Evolutionary conservation across 2,329 filamentous ascomycete genomes (phyloP).

Genomic region (Graphilbum fragrans): DNA sequence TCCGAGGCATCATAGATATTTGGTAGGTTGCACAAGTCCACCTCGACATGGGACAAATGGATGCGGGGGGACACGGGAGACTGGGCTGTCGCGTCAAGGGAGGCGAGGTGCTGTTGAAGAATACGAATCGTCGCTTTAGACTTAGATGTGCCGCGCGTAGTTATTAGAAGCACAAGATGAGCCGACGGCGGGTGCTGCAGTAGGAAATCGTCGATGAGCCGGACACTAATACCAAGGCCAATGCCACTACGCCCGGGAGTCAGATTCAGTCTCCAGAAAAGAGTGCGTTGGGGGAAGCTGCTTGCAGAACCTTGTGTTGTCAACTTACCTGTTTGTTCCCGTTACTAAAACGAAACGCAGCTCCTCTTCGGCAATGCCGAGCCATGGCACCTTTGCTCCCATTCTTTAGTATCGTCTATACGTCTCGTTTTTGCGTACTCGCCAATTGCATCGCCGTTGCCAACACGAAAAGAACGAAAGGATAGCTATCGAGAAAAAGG

Average conservation of each 20-base stretch:
- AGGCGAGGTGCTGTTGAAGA: conserved; percentile 55
- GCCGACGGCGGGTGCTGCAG: conserved; percentile 52
- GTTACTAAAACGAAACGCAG: conserved; percentile 62
- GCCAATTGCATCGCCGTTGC: no score
- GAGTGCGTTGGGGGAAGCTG: no score
- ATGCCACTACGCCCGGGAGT: conserved; percentile 63
- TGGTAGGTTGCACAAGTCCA: conserved; percentile 48
- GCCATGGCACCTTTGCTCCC: conserved; percentile 19
- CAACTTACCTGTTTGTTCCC: conserved; percentile 64
- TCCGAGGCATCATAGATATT: conserved; percentile 37
- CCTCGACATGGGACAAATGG: conserved; percentile 44
- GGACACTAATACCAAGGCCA: conserved; percentile 71
- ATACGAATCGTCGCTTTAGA: conserved; percentile 56
- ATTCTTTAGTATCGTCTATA: not conserved
- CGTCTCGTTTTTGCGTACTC: no score
- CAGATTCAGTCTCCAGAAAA: not conserved
- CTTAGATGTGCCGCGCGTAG: conserved; percentile 66
- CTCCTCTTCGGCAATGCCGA: conserved; percentile 21
- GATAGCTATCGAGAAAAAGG: no score
- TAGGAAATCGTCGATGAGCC: conserved; percentile 84
- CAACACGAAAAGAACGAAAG: no score
- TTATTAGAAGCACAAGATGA: conserved; percentile 69
- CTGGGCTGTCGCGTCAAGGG: not conserved
- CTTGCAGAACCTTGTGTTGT: no score
- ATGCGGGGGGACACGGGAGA: conserved; percentile 33